phyloP scores from a whole-genome alignment of 495 filamentous ascomycete species.

The Terfezia claveryi region DNA sequence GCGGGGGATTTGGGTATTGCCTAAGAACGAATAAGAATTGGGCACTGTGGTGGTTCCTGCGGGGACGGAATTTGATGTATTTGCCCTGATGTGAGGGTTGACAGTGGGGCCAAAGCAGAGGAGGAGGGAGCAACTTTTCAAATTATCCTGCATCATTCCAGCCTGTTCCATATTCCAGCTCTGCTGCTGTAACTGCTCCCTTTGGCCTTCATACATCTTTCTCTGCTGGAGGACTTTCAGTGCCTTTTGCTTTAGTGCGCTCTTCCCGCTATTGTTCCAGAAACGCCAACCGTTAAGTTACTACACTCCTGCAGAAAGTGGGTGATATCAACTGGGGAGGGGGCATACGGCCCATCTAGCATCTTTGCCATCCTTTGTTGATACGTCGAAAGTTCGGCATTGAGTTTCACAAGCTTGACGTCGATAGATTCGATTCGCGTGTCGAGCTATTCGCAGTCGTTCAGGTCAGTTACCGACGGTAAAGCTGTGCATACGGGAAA shows the following conservation, averaged over 20 bases:
- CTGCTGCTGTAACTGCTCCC: conserved; percentile 84
- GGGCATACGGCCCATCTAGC: conserved; percentile 59
- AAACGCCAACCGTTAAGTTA: neutral
- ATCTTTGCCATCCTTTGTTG: conserved; percentile 76
- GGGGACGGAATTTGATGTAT: too few relatives aligned
- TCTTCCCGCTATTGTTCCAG: conserved; percentile 37
- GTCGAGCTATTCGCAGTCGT: conserved; percentile 36
- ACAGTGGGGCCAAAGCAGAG: neutral
- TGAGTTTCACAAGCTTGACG: conserved; percentile 80
- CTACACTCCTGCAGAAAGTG: neutral
- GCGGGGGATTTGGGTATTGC: too few relatives aligned
- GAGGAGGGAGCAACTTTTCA: conserved; percentile 37
- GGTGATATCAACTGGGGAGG: neutral
- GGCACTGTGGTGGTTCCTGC: too few relatives aligned
- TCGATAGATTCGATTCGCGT: conserved; percentile 72
- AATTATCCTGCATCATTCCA: conserved; percentile 96
- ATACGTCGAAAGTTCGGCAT: conserved; percentile 74
- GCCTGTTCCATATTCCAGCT: conserved; percentile 99
- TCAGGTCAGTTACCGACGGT: neutral
- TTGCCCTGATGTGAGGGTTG: neutral
- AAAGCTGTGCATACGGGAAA: conserved; percentile 1
- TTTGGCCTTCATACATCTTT: conserved; percentile 26
- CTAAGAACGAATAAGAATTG: too few relatives aligned
- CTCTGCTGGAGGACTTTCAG: conserved; percentile 90
- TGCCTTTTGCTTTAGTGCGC: conserved; percentile 79